Evolutionary conservation across 129 eudicot species (phyloP).

Genomic region (Cynara cardunculus): DNA sequence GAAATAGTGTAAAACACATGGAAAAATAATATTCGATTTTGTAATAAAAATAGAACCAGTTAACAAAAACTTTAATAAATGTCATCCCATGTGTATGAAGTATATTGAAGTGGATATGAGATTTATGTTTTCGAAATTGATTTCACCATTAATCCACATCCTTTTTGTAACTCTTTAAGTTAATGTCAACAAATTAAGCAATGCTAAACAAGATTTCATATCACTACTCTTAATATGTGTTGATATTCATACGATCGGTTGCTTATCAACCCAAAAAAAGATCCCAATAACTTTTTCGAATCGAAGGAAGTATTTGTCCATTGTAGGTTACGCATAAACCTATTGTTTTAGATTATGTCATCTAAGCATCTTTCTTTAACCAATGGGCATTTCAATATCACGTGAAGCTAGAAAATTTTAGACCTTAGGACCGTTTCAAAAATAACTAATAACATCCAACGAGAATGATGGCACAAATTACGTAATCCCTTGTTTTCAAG

Average conservation of each 20-base stretch:
- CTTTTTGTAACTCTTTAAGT: conserved; percentile 8
- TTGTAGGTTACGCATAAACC: neutral
- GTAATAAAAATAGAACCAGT: neutral
- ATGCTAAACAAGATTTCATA: neutral
- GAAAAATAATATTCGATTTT: neutral
- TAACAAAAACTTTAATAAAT: neutral
- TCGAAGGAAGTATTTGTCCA: neutral
- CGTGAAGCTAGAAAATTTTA: neutral
- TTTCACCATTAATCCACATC: conserved; percentile 10
- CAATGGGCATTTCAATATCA: neutral
- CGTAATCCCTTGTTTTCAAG: neutral
- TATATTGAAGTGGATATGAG: neutral
- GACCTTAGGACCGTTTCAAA: neutral
- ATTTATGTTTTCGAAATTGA: neutral
- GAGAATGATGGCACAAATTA: neutral
- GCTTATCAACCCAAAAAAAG: conserved; percentile 7
- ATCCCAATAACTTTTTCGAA: neutral
- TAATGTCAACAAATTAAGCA: neutral
- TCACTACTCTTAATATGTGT: neutral
- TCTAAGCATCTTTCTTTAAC: neutral
- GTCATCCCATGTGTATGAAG: neutral
- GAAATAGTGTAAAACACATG: conserved; percentile 1
- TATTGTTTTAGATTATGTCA: neutral
- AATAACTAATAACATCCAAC: neutral
- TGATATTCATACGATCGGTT: neutral